Evolutionary conservation across 2,329 filamentous ascomycete genomes (phyloP).

Genomic region (Xylaria sp.): DNA sequence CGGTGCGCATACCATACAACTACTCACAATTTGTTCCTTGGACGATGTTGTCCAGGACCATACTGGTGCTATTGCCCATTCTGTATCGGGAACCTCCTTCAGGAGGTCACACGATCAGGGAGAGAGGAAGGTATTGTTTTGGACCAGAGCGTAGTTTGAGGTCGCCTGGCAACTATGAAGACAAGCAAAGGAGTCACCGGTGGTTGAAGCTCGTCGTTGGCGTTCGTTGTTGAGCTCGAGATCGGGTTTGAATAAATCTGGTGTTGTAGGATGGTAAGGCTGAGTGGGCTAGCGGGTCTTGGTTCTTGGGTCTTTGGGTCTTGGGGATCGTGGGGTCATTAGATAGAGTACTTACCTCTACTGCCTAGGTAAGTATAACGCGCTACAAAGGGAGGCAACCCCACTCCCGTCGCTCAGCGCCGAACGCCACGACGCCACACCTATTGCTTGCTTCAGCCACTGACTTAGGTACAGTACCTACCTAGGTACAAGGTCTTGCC

Average conservation of each 20-base stretch:
- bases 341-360: too few species aligned
- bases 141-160: background rate
- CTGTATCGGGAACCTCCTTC: conserved; percentile 35
- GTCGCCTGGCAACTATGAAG: background rate
- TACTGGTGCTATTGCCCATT: conserved; percentile 73
- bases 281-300: conserved; percentile 13
- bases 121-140: background rate
- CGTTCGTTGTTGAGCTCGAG: background rate
- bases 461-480: background rate
- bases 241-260: conserved; percentile 7
- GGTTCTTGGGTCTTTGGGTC: background rate
- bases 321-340: conserved; percentile 20
- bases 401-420: background rate
- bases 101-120: conserved; percentile 26
- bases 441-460: background rate
- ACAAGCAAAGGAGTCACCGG: background rate
- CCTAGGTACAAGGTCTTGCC: background rate
- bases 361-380: too few species aligned
- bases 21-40: conserved; percentile 91
- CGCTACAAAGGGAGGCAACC: too few species aligned
- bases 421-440: conserved; percentile 9
- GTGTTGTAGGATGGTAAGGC: conserved; percentile 24
- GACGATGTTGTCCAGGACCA: conserved; percentile 92
- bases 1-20: background rate
- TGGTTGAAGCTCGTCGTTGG: background rate